Evolutionary conservation across 1,284 basidiomycete species (phyloP), one percentile per base, ranked within the genome.

Genomic region (Malassezia brasiliensis): DNA sequence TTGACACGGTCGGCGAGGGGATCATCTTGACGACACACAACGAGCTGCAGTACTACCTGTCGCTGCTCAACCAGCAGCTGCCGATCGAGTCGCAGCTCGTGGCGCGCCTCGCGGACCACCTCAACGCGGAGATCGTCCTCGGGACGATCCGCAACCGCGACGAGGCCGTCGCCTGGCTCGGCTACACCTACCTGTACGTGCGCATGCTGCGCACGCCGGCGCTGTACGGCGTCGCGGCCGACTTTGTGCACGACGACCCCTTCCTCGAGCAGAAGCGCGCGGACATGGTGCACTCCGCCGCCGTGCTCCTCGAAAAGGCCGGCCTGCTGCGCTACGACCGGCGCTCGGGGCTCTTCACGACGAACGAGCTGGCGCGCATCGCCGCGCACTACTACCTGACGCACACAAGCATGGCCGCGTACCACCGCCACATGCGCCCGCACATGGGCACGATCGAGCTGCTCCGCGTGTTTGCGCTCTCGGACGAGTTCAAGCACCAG

Each of bases 21-120:
- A 87, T 96, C 75, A 96, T 99, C 77, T 96, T 98, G 77, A 98
- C 94, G 47, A 96, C 94, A 73, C 91, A 96, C 74, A 83, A 84
- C 2, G 91, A 98, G 76, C 81, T 99, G 44, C 93, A 96, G 77
- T 98, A 96, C 76, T 98, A 96, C 37, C 62, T 74, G 41, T 67
- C 63, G 32, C 42, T 74, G 42, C 65, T 75, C 47, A 69, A 73
- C 52, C 65, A 75, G 60, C 71, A 74, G 58, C 61, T 74, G 17
- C 94, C 94, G 1, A 98, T 98, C 74, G 93, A 99, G 77, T 87
- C 85, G 25, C 94, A 98, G 77, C 88, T 96, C 64, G 88, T 98
- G 28, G 80, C 85, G 34, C 89, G 87, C 74, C 79, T 98, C 62
- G 88, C 90, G 19, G 94, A 98, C 76, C 96, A 96, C 72, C 78